These are phyloP conservation scores for Sclerotinia glacialis DNA, from an alignment of 2,329 filamentous ascomycete genomes.

Conservation along the genomic window DNA sequence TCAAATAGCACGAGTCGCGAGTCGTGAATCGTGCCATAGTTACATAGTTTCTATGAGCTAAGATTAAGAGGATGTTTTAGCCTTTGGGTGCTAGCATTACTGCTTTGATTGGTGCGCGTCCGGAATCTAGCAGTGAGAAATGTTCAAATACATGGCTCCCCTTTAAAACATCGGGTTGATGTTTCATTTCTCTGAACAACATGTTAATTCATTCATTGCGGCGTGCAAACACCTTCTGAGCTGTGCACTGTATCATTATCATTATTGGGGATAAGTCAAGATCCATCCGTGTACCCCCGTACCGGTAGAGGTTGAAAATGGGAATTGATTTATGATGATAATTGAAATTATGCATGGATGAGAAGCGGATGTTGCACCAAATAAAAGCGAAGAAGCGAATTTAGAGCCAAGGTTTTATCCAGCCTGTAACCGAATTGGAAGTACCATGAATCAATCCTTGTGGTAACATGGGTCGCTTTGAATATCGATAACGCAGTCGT, in stretches of 20 bases:
- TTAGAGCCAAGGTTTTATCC: not conserved
- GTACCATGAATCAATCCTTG: not conserved
- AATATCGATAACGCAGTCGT: slow-evolving; percentile 11
- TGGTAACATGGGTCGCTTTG: not conserved
- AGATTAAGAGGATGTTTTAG: not conserved
- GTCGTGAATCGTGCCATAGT: slow-evolving; percentile 1
- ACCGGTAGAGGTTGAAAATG: not conserved
- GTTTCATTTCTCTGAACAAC: not conserved
- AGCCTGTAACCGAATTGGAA: not conserved
- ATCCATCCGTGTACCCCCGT: not conserved
- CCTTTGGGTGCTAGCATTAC: not conserved
- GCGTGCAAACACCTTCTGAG: not conserved
- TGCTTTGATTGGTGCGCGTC: not conserved
- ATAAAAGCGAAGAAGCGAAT: not conserved
- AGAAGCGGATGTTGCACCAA: not conserved
- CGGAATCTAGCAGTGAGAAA: not conserved
- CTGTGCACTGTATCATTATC: not conserved
- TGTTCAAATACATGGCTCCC: not conserved
- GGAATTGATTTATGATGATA: not conserved
- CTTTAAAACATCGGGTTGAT: not conserved
- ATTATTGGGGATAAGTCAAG: not conserved
- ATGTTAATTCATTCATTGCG: not conserved
- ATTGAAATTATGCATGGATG: slow-evolving; percentile 1
- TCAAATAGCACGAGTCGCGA: not conserved
- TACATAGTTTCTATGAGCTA: not conserved